Evolutionary conservation across 1,139 yeast species (phyloP), one percentile per base, ranked within the genome.

Genomic region (Waltiozyma sp.): DNA sequence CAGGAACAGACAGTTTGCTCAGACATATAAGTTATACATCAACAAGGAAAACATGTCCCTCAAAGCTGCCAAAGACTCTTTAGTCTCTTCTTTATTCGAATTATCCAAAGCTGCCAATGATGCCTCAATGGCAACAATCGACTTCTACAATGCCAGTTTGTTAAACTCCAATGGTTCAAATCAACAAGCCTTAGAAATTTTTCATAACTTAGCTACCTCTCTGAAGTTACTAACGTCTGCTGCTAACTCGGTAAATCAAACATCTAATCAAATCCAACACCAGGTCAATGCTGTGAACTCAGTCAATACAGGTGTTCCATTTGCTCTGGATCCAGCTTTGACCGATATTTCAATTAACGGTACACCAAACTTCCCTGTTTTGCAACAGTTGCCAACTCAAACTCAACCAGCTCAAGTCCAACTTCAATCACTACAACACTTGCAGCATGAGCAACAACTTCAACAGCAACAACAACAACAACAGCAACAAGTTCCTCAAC

Each of bases 21-120:
- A n/a, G n/a, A n/a, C n/a, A n/a, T n/a, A n/a, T n/a, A n/a, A n/a
- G n/a, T n/a, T n/a, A n/a, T n/a, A n/a, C n/a, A n/a, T n/a, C 39
- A 36, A 19, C 35, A 14, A 34, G 15, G 40, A 38, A 33, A 38
- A 37, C 38, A 24, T 19, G 35, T 28, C 14, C 40, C 37, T 36
- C 31, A 45, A 37, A 42, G 38, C 45, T 19, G 16, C 38, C 24
- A 19, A 16, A n/a, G 24, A 36, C 28, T 46, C 79, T 63, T 72
- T 85, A 41, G 88, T 86, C 49, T 75, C 93, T 38, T 75, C 94
- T 7, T 73, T 86, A 47, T 81, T 80, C 56, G 88, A 82, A 59
- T 73, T 86, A 47, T 79, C 93, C 42, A 83, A 80, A 57, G 85
- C 89, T 19, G 89, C 95, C 39, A 77, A 73, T 50, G 88, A 82